phyloP scores from a whole-genome alignment of 345 rosid genomes.

The Lepidium sativum region DNA sequence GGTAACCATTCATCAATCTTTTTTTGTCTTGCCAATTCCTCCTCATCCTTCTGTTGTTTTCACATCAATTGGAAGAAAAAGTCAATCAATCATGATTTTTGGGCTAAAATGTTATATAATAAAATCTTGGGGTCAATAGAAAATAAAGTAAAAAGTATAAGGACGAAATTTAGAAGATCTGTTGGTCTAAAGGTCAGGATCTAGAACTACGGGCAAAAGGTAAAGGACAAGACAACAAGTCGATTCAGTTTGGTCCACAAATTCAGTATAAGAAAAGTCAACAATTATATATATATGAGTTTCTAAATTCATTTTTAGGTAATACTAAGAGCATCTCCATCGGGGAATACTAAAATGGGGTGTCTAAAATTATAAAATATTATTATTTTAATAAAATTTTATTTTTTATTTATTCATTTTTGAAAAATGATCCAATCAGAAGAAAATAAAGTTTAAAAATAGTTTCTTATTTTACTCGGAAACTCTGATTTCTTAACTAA shows the following conservation, averaged over 20 bases:
- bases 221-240: not conserved
- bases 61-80: not conserved
- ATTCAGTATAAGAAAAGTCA: not conserved
- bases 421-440: too few species aligned
- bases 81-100: not conserved
- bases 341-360: too few species aligned
- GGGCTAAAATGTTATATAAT: not conserved
- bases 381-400: too few species aligned
- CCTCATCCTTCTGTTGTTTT: slow-evolving; percentile 15
- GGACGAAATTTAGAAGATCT: not conserved
- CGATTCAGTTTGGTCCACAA: not conserved
- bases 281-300: too few species aligned
- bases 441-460: too few species aligned
- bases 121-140: not conserved
- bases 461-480: too few species aligned
- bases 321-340: too few species aligned
- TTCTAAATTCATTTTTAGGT: not conserved
- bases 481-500: too few species aligned
- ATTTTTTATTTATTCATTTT: too few species aligned
- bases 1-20: slow-evolving; percentile 61
- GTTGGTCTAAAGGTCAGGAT: not conserved
- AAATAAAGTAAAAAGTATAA: not conserved
- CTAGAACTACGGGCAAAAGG: not conserved
- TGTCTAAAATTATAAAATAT: too few species aligned
- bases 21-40: slow-evolving; percentile 36